These are phyloP conservation scores for Penicillium robsamsonii DNA, from an alignment of 495 filamentous ascomycete species.

Conservation along the genomic window DNA sequence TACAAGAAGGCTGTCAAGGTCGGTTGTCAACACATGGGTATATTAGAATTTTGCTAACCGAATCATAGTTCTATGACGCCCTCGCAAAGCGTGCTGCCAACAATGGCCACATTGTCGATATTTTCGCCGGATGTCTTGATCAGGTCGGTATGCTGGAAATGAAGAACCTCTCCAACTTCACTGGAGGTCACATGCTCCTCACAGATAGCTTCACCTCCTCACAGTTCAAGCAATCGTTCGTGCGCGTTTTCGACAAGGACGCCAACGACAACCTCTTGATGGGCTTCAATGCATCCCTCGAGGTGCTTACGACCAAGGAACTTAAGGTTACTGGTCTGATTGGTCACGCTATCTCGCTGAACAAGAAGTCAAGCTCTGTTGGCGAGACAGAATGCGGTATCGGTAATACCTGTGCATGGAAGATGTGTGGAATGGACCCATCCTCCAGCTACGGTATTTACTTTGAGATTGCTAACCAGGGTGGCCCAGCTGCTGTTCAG, in stretches of 20 bases:
- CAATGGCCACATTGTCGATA: constrained; percentile 96
- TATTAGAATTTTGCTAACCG: constrained; percentile 19
- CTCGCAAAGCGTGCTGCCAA: constrained; percentile 95
- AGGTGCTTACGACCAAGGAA: constrained; percentile 97
- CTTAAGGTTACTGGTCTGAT: constrained; percentile 98
- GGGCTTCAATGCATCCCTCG: constrained; percentile 97
- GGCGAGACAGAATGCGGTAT: constrained; percentile 98
- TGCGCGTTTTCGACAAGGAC: constrained; percentile 97
- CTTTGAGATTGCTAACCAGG: constrained; percentile 96
- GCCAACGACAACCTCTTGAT: constrained; percentile 90
- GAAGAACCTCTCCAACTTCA: constrained; percentile 96
- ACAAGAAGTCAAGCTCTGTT: constrained; percentile 96
- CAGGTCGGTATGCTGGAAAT: constrained; percentile 98
- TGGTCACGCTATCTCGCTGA: constrained; percentile 91
- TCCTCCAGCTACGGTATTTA: constrained; percentile 92
- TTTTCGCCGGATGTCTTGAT: constrained; percentile 97
- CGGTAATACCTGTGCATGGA: constrained; percentile 99
- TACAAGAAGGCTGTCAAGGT: constrained; percentile 99
- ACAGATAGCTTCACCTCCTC: constrained; percentile 99
- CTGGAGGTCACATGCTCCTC: constrained; percentile 96
- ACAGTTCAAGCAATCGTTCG: constrained; percentile 99
- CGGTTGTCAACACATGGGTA: constrained; percentile 14
- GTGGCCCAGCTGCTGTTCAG: constrained; percentile 79
- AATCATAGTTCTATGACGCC: constrained; percentile 86
- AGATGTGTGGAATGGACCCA: constrained; percentile 98